phyloP scores from a whole-genome alignment of 1,284 basidiomycete species.

The Pseudozyma thailandica region DNA sequence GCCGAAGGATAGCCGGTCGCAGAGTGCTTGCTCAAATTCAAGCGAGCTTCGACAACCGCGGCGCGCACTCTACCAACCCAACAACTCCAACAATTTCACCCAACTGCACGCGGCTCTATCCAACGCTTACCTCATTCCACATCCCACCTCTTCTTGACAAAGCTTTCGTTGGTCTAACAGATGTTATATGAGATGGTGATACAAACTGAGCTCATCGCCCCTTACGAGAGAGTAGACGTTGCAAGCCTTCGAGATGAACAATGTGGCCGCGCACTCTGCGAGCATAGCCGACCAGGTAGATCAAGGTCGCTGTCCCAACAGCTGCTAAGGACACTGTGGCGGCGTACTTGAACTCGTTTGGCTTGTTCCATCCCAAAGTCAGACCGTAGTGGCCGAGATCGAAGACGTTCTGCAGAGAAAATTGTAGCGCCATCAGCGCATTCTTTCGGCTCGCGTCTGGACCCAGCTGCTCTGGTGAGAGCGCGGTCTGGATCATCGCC shows the following conservation, averaged over 20 bases:
- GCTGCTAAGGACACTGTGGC: conserved; percentile 52
- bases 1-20: conserved; percentile 17
- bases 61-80: conserved; percentile 11
- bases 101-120: background rate
- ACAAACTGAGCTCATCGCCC: conserved; percentile 15
- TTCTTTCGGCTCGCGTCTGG: conserved; percentile 43
- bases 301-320: conserved; percentile 43
- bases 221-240: conserved; percentile 36
- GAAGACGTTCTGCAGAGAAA: conserved; percentile 53
- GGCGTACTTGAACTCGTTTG: conserved; percentile 55
- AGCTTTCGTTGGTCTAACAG: background rate
- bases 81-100: background rate
- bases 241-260: conserved; percentile 52
- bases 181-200: background rate
- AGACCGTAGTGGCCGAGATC: conserved; percentile 55
- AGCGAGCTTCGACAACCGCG: conserved; percentile 23
- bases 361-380: conserved; percentile 51
- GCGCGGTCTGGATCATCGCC: conserved; percentile 67
- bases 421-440: conserved; percentile 54
- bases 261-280: conserved; percentile 56
- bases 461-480: conserved; percentile 37
- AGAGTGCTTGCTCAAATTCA: background rate
- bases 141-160: too few species aligned
- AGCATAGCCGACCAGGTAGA: conserved; percentile 56
- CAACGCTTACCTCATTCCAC: conserved; percentile 7